Conservation (phyloP, 768 basidiomycete species). For the Leccinum variicolor region DNA sequence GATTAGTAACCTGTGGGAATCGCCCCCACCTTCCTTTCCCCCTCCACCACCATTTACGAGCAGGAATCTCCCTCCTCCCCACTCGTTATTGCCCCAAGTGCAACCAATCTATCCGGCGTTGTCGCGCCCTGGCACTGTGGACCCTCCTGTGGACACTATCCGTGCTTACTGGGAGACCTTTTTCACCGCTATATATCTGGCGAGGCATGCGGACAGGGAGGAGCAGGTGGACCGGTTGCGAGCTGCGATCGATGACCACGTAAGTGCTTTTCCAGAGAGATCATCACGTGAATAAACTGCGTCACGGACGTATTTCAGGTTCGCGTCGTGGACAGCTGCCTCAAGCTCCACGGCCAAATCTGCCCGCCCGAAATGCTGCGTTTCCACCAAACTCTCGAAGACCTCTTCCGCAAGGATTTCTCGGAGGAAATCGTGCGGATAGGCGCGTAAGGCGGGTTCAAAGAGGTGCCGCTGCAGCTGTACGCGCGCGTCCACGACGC, state of each 20-base stretch:
- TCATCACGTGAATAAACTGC: not conserved
- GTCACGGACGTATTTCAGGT: slow-evolving; percentile 44
- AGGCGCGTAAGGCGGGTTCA: slow-evolving; percentile 53
- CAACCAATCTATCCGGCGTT: too few species aligned
- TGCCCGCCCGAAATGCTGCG: slow-evolving; percentile 84
- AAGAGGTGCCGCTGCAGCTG: slow-evolving; percentile 40
- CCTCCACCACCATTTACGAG: too few species aligned
- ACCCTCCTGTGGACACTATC: slow-evolving; percentile 71
- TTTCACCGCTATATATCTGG: slow-evolving; percentile 65
- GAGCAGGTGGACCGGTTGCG: slow-evolving; percentile 72
- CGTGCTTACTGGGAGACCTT: slow-evolving; percentile 75
- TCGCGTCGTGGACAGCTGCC: slow-evolving; percentile 76
- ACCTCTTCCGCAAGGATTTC: slow-evolving; percentile 83
- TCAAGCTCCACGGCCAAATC: slow-evolving; percentile 77
- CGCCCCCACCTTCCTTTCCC: too few species aligned
- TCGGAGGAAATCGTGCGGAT: slow-evolving; percentile 76
- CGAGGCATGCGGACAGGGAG: slow-evolving; percentile 64
- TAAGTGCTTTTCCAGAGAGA: slow-evolving; percentile 29
- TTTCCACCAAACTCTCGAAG: slow-evolving; percentile 88
- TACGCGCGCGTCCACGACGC: slow-evolving; percentile 43
- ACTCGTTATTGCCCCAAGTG: too few species aligned
- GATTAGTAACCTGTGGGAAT: too few species aligned
- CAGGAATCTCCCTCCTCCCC: too few species aligned
- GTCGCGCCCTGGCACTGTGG: slow-evolving; percentile 55
- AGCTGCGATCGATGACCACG: slow-evolving; percentile 78